Evolutionary conservation across 192 early-diverging fungal genomes (phyloP).

Genomic region (Thamnidium elegans): DNA sequence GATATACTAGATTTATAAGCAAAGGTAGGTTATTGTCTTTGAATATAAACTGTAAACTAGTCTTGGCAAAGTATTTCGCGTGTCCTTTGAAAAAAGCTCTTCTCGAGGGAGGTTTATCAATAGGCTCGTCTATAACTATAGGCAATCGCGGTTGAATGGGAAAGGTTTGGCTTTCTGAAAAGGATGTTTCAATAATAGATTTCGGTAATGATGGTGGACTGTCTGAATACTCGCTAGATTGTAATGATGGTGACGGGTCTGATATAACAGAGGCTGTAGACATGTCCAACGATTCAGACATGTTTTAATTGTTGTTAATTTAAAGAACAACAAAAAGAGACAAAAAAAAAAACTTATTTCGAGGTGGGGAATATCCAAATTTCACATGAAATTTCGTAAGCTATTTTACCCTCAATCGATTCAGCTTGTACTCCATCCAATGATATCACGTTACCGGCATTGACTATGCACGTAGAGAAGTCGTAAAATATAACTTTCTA

Average conservation of each 20-base stretch:
- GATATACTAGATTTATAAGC: slow-evolving; percentile 27
- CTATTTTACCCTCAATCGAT: no score
- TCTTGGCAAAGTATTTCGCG: slow-evolving; percentile 4
- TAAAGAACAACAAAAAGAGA: no score
- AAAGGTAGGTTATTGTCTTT: slow-evolving; percentile 36
- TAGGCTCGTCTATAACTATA: no score
- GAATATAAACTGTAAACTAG: slow-evolving; percentile 23
- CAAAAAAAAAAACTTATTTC: no score
- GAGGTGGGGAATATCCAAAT: no score
- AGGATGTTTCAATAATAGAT: not conserved
- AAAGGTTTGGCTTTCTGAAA: not conserved
- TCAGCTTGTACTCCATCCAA: no score
- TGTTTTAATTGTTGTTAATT: no score
- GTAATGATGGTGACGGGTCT: slow-evolving; percentile 2
- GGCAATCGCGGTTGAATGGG: not conserved
- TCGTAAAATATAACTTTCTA: no score
- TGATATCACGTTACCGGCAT: no score
- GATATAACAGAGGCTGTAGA: slow-evolving; percentile 21
- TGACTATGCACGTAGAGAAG: no score
- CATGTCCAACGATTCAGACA: slow-evolving; percentile 22
- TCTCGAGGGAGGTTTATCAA: not conserved
- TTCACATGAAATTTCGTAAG: no score
- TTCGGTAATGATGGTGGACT: not conserved
- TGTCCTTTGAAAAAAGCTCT: slow-evolving; percentile 1
- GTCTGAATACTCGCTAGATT: slow-evolving; percentile 1